Percentiles rank a stretch among this genome's conserved stretches.
Evolutionary conservation across 73 alveolate genomes (phyloP).

Genomic region (Stentor coeruleus): DNA sequence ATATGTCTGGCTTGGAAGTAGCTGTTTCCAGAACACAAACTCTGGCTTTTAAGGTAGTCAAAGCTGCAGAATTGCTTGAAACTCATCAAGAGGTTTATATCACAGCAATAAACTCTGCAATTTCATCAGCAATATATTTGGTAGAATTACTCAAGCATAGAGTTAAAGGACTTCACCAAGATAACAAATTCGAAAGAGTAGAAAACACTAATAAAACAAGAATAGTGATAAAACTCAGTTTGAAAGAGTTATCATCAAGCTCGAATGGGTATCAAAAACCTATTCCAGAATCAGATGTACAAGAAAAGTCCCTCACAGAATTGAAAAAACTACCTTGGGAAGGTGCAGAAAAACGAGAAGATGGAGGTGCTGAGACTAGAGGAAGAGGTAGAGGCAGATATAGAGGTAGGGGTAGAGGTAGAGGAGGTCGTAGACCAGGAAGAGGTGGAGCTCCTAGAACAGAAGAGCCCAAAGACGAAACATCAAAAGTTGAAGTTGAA

Average conservation of each 20-base stretch:
- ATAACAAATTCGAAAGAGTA: neutral
- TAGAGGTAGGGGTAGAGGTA: neutral
- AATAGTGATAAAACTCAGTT: neutral
- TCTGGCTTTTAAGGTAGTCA: neutral
- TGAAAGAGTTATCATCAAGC: neutral
- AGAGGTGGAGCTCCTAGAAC: neutral
- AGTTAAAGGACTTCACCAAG: neutral
- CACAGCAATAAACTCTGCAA: neutral
- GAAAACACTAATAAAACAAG: neutral
- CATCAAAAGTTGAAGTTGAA: too few relatives aligned
- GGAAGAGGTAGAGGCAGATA: neutral
- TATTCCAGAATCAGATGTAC: constrained; percentile 8
- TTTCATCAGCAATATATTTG: neutral
- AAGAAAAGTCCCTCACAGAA: constrained; percentile 1
- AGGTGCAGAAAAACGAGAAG: neutral
- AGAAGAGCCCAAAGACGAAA: too few relatives aligned
- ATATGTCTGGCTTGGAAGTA: too few relatives aligned
- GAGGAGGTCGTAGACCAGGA: neutral
- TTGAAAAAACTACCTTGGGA: neutral
- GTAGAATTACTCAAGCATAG: constrained; percentile 10
- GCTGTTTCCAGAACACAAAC: neutral
- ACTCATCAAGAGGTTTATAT: neutral
- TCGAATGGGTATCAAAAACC: neutral
- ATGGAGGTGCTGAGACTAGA: neutral
- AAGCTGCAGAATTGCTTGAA: neutral